phyloP scores from a whole-genome alignment of 139 green algal genomes.

The Asterochloris sp. region DNA sequence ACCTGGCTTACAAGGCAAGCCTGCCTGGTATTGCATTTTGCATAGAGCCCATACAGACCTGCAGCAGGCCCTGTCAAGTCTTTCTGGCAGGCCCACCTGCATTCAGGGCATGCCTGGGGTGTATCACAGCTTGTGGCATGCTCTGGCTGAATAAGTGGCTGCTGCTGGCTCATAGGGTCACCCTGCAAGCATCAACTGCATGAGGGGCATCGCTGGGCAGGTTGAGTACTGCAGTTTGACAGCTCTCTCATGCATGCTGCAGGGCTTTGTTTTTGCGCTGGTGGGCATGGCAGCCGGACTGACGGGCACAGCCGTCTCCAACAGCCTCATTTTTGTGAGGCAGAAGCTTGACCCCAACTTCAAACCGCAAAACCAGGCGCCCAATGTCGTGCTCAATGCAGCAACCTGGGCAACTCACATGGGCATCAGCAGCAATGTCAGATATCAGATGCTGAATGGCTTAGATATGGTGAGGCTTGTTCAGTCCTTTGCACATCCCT shows the following conservation, averaged over 20 bases:
- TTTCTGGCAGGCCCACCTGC: too few species aligned
- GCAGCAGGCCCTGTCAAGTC: background rate
- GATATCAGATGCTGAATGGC: constrained; percentile 93
- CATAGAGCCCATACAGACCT: background rate
- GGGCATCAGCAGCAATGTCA: constrained; percentile 87
- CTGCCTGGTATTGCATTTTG: background rate
- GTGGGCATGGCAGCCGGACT: constrained; percentile 85
- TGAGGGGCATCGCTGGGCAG: too few species aligned
- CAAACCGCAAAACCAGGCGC: constrained; percentile 73
- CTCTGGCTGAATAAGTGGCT: too few species aligned
- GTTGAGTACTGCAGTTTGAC: background rate
- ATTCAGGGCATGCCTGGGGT: too few species aligned
- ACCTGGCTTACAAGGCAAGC: constrained; percentile 79
- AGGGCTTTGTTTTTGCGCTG: constrained; percentile 70
- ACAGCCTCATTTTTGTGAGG: constrained; percentile 70
- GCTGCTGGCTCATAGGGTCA: too few species aligned
- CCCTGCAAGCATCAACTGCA: too few species aligned
- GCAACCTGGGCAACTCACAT: constrained; percentile 90
- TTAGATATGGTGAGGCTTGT: constrained; percentile 67
- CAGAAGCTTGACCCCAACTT: constrained; percentile 70
- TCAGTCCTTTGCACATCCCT: background rate
- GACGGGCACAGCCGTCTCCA: constrained; percentile 80
- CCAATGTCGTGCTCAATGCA: constrained; percentile 82
- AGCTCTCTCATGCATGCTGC: constrained; percentile 2
- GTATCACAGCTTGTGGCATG: too few species aligned